Percentiles rank a stretch among this genome's conserved stretches.
Evolutionary conservation across 768 basidiomycete genomes (phyloP).

Genomic region (Mycena kentingensis): DNA sequence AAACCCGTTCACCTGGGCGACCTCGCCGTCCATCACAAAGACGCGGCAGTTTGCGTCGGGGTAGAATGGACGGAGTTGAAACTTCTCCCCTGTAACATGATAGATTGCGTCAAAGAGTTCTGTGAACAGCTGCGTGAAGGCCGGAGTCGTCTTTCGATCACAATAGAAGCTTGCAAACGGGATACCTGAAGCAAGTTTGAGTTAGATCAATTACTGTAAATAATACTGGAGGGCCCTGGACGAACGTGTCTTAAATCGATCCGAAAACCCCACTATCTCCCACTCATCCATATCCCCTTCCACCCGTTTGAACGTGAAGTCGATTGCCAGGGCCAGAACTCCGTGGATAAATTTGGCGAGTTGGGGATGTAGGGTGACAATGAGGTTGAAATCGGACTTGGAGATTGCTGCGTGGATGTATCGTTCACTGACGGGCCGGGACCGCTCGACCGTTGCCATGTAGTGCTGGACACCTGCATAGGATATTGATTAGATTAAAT

Average conservation of each 20-base stretch:
- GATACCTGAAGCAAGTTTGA: conserved; percentile 15
- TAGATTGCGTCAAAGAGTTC: conserved; percentile 19
- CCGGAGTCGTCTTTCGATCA: conserved; percentile 9
- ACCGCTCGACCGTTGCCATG: neutral
- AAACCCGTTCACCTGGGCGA: conserved; percentile 3
- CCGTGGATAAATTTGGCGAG: conserved; percentile 11
- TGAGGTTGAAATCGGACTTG: conserved; percentile 5
- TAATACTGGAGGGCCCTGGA: no score
- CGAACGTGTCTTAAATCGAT: conserved; percentile 12
- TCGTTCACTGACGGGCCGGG: neutral
- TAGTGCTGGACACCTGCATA: neutral
- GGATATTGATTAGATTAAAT: neutral
- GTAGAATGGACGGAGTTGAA: conserved; percentile 19
- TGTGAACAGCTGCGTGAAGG: conserved; percentile 16
- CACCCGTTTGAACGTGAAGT: conserved; percentile 27
- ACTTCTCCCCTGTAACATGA: conserved; percentile 11
- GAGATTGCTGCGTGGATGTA: conserved; percentile 7
- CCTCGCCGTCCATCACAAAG: conserved; percentile 9
- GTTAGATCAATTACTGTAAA: neutral
- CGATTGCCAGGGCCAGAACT: conserved; percentile 13
- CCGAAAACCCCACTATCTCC: conserved; percentile 17
- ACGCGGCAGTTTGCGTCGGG: conserved; percentile 15
- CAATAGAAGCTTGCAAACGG: conserved; percentile 22
- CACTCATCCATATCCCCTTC: conserved; percentile 26
- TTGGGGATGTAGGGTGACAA: conserved; percentile 8